Percentiles rank a stretch among this genome's conserved stretches.
Conservation (phyloP, 495 filamentous ascomycete genomes). For the Cladorrhinum samala region DNA sequence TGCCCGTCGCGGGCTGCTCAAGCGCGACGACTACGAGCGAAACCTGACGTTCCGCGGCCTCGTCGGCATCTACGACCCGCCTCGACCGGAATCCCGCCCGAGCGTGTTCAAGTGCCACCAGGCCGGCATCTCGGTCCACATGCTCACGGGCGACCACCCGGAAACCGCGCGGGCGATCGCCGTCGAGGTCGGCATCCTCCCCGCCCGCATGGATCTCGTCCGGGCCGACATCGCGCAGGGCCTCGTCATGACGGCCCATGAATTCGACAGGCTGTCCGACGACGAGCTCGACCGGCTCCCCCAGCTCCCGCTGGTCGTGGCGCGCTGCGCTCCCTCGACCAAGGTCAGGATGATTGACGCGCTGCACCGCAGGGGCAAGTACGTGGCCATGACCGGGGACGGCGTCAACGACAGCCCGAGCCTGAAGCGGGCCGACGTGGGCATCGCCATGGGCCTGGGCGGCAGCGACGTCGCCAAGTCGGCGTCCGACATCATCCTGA, state of each 20-base stretch:
- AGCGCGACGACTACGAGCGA: slow-evolving; percentile 30
- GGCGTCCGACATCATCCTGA: slow-evolving; percentile 77
- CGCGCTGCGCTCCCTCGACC: slow-evolving; percentile 58
- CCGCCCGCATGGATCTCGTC: slow-evolving; percentile 47
- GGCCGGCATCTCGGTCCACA: slow-evolving; percentile 71
- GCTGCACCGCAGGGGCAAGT: slow-evolving; percentile 53
- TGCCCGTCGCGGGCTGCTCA: slow-evolving; percentile 37
- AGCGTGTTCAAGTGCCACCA: slow-evolving; percentile 59
- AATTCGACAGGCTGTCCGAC: slow-evolving; percentile 56
- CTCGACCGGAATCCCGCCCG: slow-evolving; percentile 58
- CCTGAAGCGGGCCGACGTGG: slow-evolving; percentile 69
- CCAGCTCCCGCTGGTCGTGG: slow-evolving; percentile 57
- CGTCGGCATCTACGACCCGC: slow-evolving; percentile 67
- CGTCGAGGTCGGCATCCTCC: slow-evolving; percentile 66
- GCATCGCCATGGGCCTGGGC: slow-evolving; percentile 77
- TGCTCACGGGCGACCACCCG: slow-evolving; percentile 75
- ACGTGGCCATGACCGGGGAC: slow-evolving; percentile 63
- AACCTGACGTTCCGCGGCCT: slow-evolving; percentile 58
- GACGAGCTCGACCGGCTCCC: slow-evolving; percentile 51
- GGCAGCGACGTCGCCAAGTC: slow-evolving; percentile 86
- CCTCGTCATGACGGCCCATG: slow-evolving; percentile 55
- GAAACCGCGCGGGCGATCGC: slow-evolving; percentile 72
- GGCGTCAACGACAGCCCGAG: slow-evolving; percentile 82
- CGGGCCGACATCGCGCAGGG: slow-evolving; percentile 47
- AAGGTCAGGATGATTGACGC: slow-evolving; percentile 66